phyloP scores from a whole-genome alignment of 768 basidiomycete genomes.

The Podaxis pistillaris region DNA sequence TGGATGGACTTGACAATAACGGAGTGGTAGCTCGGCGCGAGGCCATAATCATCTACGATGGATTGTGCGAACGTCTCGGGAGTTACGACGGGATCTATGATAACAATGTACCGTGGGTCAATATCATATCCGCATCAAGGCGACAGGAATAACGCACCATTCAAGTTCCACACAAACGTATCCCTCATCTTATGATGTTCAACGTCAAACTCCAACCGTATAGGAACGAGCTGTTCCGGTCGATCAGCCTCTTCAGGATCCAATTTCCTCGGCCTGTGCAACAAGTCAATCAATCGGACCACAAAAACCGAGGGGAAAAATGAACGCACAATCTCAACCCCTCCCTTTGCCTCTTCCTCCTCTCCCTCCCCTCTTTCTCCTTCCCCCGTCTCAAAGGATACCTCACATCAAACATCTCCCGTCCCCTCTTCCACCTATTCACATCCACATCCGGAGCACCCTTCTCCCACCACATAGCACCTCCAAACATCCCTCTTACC shows the following conservation, averaged over 20 bases:
- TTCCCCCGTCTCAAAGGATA: conserved; percentile 38
- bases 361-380: conserved; percentile 31
- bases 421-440: conserved; percentile 39
- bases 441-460: conserved; percentile 36
- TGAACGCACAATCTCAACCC: conserved; percentile 74
- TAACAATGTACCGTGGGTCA: background rate
- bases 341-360: conserved; percentile 58
- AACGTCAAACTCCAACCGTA: conserved; percentile 95
- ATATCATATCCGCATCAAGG: background rate
- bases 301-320: conserved; percentile 18
- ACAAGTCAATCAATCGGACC: conserved; percentile 3
- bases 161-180: conserved; percentile 96
- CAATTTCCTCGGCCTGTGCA: conserved; percentile 57
- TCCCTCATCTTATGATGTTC: conserved; percentile 94
- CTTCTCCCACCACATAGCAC: conserved; percentile 64
- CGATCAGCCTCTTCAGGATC: conserved; percentile 53
- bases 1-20: conserved; percentile 81
- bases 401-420: conserved; percentile 52
- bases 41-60: conserved; percentile 86
- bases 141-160: conserved; percentile 56
- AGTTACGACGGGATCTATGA: conserved; percentile 80
- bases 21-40: conserved; percentile 61
- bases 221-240: conserved; percentile 85
- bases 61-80: conserved; percentile 90
- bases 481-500: conserved; percentile 40